Conservation (phyloP, 768 basidiomycete species). For the Boletus vermiculosoides region DNA sequence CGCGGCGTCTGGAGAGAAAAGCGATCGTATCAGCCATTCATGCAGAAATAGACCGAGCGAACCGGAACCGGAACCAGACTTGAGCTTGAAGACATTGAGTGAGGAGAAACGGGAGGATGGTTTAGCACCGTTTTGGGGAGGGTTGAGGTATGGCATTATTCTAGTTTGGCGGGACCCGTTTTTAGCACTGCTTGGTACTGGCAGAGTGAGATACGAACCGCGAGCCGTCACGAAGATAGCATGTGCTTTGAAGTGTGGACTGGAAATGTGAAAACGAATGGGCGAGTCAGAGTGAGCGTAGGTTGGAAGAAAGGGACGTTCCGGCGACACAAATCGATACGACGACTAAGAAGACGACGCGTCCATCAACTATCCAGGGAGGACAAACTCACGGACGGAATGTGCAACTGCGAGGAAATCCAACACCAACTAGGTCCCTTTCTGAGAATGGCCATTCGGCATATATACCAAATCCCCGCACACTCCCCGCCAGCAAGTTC, state of each 20-base stretch:
- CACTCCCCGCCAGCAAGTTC: neutral
- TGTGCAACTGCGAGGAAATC: neutral
- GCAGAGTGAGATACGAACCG: too few relatives aligned
- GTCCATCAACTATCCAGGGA: neutral
- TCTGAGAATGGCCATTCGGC: neutral
- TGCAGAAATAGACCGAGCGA: neutral
- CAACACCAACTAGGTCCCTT: neutral
- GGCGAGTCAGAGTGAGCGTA: neutral
- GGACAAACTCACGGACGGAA: neutral
- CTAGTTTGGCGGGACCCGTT: neutral
- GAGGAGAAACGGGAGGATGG: slow-evolving; percentile 41
- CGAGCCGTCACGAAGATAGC: neutral
- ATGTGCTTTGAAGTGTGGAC: neutral
- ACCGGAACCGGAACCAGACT: neutral
- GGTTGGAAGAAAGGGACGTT: neutral
- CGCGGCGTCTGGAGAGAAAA: slow-evolving; percentile 10
- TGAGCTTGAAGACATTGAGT: slow-evolving; percentile 44
- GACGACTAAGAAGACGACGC: neutral
- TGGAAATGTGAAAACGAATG: neutral
- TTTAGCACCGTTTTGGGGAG: slow-evolving; percentile 12
- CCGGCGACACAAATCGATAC: neutral
- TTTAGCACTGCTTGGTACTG: neutral
- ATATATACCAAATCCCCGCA: neutral
- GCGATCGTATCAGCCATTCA: neutral
- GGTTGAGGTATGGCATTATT: slow-evolving; percentile 10